Conservation (phyloP, 2,329 filamentous ascomycete species). For the Epichloe festucae region DNA sequence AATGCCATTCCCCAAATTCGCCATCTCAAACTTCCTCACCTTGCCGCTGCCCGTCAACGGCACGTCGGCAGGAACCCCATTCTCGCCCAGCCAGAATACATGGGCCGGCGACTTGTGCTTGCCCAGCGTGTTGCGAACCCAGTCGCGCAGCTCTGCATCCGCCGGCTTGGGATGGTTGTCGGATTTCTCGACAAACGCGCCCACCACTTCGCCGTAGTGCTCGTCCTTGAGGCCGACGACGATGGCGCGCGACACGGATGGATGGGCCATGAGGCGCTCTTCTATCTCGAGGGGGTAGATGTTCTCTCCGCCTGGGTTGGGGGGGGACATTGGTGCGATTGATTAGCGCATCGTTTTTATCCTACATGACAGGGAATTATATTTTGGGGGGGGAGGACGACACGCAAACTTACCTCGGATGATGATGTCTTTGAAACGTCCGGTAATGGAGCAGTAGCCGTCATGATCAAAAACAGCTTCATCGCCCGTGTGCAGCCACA, state of each 20-base stretch:
- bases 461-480: slow-evolving; percentile 54
- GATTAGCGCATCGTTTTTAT: neutral
- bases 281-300: slow-evolving; percentile 65
- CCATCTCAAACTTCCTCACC: slow-evolving; percentile 54
- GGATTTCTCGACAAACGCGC: slow-evolving; percentile 42
- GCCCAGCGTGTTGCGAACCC: slow-evolving; percentile 49
- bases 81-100: slow-evolving; percentile 62
- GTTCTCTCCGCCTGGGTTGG: slow-evolving; percentile 61
- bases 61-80: slow-evolving; percentile 39
- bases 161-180: slow-evolving; percentile 26
- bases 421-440: slow-evolving; percentile 68
- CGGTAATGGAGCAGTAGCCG: slow-evolving; percentile 61
- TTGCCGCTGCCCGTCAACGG: slow-evolving; percentile 63
- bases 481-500: slow-evolving; percentile 58
- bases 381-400: neutral
- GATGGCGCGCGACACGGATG: slow-evolving; percentile 47
- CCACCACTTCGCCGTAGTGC: slow-evolving; percentile 64
- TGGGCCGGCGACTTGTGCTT: slow-evolving; percentile 58
- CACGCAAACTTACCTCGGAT: slow-evolving; percentile 42
- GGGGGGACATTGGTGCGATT: neutral
- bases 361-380: too few species aligned
- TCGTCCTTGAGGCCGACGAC: slow-evolving; percentile 57
- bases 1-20: slow-evolving; percentile 40
- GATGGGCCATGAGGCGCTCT: slow-evolving; percentile 54
- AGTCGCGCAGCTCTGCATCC: slow-evolving; percentile 44